Conservation (phyloP, 2,329 filamentous ascomycete genomes). For the Berkeleyomyces basicola region DNA sequence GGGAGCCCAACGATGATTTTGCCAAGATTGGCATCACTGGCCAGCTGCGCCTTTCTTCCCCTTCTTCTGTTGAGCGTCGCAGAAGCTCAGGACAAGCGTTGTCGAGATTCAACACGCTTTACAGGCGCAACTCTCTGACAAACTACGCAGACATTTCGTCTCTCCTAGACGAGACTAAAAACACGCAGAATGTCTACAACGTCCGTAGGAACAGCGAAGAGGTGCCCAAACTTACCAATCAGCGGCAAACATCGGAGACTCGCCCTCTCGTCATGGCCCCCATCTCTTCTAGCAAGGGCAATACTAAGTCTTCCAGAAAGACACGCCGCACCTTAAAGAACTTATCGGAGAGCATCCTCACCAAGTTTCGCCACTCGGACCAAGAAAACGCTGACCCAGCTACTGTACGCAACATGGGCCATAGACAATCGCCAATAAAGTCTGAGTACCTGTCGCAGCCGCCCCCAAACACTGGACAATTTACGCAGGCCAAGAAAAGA, state of each 20-base stretch:
- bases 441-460: background rate
- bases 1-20: background rate
- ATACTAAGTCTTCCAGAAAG: background rate
- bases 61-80: background rate
- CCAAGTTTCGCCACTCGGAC: conserved; percentile 1
- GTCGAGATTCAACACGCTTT: background rate
- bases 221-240: background rate
- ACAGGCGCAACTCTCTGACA: background rate
- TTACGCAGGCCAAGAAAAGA: background rate
- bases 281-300: background rate
- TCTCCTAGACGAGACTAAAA: background rate
- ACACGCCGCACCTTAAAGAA: background rate
- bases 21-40: background rate
- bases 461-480: background rate
- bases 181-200: background rate
- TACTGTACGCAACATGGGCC: background rate
- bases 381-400: background rate
- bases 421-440: background rate
- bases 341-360: background rate
- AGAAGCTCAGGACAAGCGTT: background rate
- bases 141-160: background rate
- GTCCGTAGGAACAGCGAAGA: background rate
- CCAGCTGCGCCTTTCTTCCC: background rate
- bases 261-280: background rate
- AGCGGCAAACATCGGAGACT: background rate